Conservation (phyloP, 176 grass and related monocot species). For the Oryza nivara region DNA sequence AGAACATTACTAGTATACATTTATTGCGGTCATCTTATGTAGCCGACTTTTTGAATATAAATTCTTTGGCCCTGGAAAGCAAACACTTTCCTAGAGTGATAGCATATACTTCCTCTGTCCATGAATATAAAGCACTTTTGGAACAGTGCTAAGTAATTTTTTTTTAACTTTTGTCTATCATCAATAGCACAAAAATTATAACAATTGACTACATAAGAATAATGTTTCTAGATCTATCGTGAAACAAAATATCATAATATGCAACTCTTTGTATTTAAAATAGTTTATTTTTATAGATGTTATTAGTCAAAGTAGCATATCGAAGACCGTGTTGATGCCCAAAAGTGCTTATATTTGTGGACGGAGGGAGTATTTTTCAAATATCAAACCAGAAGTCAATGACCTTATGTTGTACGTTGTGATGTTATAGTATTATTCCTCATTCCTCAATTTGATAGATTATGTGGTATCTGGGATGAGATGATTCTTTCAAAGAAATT, state of each 20-base stretch:
- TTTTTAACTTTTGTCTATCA: too few species aligned
- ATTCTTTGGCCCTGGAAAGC: neutral
- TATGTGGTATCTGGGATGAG: slow-evolving; percentile 22
- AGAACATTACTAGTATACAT: neutral
- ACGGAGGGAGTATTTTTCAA: neutral
- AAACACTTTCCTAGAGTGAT: slow-evolving; percentile 6
- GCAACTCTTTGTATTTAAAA: too few species aligned
- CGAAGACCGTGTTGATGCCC: too few species aligned
- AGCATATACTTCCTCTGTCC: neutral
- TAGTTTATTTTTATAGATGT: too few species aligned
- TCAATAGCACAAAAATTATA: too few species aligned
- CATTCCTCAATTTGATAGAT: neutral
- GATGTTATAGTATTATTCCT: neutral
- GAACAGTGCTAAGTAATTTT: too few species aligned
- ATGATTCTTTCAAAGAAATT: neutral
- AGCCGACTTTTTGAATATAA: slow-evolving; percentile 5
- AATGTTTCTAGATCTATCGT: too few species aligned
- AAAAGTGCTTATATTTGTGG: too few species aligned
- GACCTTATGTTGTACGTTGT: neutral
- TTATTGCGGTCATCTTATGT: slow-evolving; percentile 13
- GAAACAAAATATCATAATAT: too few species aligned
- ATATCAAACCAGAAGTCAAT: slow-evolving; percentile 18
- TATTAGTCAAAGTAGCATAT: too few species aligned
- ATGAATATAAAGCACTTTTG: too few species aligned
- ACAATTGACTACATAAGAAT: too few species aligned